A percentile compares a stretch with the other conserved stretches of the same genome.
These are phyloP conservation scores for Quercus glauca DNA, from an alignment of 306 rosid species.

Conservation along the genomic window DNA sequence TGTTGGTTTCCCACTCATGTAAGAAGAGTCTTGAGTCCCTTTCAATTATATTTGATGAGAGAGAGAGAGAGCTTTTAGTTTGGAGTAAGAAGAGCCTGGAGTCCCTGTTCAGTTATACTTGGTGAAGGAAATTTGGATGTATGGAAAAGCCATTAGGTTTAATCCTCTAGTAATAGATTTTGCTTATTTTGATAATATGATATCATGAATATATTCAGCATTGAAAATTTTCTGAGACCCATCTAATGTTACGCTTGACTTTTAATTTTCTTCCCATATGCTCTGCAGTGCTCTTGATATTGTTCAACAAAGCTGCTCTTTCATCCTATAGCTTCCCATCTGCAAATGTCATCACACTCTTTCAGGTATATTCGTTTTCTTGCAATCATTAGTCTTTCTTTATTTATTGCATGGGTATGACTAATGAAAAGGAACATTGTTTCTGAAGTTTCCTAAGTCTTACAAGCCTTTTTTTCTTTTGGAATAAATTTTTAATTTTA, in stretches of 20 bases:
- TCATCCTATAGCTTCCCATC: slow-evolving; percentile 81
- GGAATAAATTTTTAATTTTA: background rate
- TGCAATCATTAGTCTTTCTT: background rate
- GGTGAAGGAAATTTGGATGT: background rate
- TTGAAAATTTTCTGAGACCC: background rate
- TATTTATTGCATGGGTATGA: background rate
- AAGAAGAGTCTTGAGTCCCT: too few species aligned
- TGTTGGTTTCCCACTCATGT: too few species aligned
- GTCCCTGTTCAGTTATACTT: slow-evolving; percentile 1
- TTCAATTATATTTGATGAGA: too few species aligned
- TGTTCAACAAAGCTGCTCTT: slow-evolving; percentile 96
- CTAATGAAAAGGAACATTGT: background rate
- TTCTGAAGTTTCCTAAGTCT: background rate
- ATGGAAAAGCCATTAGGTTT: background rate
- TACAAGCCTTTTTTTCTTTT: background rate
- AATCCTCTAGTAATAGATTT: background rate
- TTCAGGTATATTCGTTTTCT: slow-evolving; percentile 57
- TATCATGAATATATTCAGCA: background rate
- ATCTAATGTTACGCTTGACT: background rate
- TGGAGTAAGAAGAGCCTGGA: too few species aligned
- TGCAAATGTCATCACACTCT: slow-evolving; percentile 86
- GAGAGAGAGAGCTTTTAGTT: background rate
- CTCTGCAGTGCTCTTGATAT: slow-evolving; percentile 72
- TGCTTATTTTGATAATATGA: background rate
- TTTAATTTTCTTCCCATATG: background rate